Evolutionary conservation across 2,329 filamentous ascomycete genomes (phyloP).

Genomic region (Ophiostoma perfectum): DNA sequence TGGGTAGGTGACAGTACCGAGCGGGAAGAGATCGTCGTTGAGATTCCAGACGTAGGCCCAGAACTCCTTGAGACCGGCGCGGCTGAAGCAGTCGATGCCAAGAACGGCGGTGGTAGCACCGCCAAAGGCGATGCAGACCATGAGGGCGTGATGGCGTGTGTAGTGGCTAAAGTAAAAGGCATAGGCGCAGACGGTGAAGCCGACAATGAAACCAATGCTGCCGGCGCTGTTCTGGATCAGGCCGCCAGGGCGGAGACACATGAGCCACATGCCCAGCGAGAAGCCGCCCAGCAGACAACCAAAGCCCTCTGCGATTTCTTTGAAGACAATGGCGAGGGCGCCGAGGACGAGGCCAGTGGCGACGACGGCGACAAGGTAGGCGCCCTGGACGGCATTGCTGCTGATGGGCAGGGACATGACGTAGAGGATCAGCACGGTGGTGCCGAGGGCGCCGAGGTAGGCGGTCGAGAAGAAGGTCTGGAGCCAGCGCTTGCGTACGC

Average conservation of each 20-base stretch:
- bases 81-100: constrained; percentile 85
- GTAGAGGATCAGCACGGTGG: constrained; percentile 79
- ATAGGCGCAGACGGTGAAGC: constrained; percentile 63
- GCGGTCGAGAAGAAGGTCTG: constrained; percentile 76
- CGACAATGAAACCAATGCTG: constrained; percentile 70
- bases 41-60: constrained; percentile 89
- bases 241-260: constrained; percentile 71
- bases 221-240: constrained; percentile 57
- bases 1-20: constrained; percentile 71
- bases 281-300: constrained; percentile 85
- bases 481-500: constrained; percentile 74
- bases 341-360: constrained; percentile 71
- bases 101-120: constrained; percentile 75
- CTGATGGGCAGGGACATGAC: constrained; percentile 72
- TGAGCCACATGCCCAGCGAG: constrained; percentile 83
- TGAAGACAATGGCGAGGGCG: constrained; percentile 68
- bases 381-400: constrained; percentile 69
- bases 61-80: constrained; percentile 90
- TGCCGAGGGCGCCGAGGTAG: constrained; percentile 65
- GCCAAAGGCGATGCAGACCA: constrained; percentile 69
- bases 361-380: constrained; percentile 73
- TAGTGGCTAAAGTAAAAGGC: constrained; percentile 72
- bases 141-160: constrained; percentile 73
- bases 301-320: constrained; percentile 74
- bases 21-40: constrained; percentile 74